Evolutionary conservation across 257 asterid species (phyloP).

Genomic region (Forsythia viridissima): DNA sequence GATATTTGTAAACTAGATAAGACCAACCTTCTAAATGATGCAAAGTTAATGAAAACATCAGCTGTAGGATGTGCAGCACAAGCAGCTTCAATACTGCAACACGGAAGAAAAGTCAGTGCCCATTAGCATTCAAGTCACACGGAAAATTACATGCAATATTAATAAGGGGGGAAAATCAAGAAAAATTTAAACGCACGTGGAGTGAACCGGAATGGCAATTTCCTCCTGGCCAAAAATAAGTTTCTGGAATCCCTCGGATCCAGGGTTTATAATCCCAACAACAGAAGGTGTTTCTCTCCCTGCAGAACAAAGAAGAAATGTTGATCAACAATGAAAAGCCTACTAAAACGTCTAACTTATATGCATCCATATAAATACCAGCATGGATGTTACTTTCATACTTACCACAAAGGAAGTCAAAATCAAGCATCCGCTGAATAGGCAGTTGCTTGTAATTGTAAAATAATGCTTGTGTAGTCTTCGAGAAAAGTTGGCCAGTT

Average conservation of each 20-base stretch:
- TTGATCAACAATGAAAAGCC: conserved; percentile 14
- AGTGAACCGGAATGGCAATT: conserved; percentile 96
- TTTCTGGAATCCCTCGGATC: conserved; percentile 99
- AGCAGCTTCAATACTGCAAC: conserved; percentile 85
- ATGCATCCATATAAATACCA: conserved; percentile 12
- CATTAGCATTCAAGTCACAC: conserved; percentile 2
- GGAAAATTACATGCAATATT: neutral
- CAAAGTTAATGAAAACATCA: conserved; percentile 98
- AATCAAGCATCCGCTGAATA: conserved; percentile 98
- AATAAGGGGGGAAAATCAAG: conserved; percentile 10
- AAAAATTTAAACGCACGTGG: conserved; percentile 55
- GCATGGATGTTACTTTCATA: conserved; percentile 18
- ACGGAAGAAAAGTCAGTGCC: conserved; percentile 14
- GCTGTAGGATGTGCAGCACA: conserved; percentile 97
- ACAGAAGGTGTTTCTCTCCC: conserved; percentile 99
- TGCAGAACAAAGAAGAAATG: conserved; percentile 31
- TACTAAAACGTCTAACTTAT: neutral
- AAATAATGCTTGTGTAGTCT: conserved; percentile 85
- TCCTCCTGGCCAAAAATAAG: conserved; percentile 98
- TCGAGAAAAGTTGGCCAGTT: conserved; percentile 90
- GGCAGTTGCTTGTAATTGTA: conserved; percentile 96
- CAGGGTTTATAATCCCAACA: conserved; percentile 97
- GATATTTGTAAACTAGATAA: conserved; percentile 13
- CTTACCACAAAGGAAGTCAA: conserved; percentile 95
- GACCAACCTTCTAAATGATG: conserved; percentile 93